phyloP scores from a whole-genome alignment of 2,329 filamentous ascomycete species.

The Apiospora hydei region DNA sequence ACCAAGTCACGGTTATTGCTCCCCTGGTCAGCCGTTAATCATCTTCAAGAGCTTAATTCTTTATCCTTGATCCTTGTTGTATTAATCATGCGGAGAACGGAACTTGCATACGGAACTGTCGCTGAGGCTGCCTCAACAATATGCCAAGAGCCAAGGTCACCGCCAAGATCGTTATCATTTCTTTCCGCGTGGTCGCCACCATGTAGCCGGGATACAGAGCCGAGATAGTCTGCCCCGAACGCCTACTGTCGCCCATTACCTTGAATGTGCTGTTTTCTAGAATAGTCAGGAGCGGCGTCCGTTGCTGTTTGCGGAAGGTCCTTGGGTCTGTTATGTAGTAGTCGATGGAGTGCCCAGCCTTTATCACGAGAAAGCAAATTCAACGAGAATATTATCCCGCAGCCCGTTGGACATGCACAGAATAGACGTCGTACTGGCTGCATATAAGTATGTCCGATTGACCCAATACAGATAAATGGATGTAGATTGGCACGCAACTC shows the following conservation, averaged over 20 bases:
- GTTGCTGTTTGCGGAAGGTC: conserved; percentile 16
- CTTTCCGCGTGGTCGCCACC: background rate
- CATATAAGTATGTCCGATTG: background rate
- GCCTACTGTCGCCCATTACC: background rate
- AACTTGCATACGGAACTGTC: background rate
- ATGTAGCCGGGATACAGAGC: background rate
- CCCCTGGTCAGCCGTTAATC: background rate
- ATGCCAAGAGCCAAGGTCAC: background rate
- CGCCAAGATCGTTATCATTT: conserved; percentile 15
- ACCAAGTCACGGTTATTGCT: background rate
- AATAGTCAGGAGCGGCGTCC: background rate
- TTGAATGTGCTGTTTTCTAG: background rate
- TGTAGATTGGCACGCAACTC: background rate
- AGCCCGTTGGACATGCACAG: background rate
- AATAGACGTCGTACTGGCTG: background rate
- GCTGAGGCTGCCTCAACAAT: background rate
- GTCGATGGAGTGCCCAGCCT: conserved; percentile 3
- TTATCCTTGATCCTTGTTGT: background rate
- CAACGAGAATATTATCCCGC: background rate
- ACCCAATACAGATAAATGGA: background rate
- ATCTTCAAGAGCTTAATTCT: background rate
- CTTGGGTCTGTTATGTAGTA: background rate
- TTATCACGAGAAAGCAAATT: background rate
- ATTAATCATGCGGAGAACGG: background rate
- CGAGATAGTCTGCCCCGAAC: background rate